phyloP scores from a whole-genome alignment of 2,329 filamentous ascomycete genomes.

The Phialophora expanda region DNA sequence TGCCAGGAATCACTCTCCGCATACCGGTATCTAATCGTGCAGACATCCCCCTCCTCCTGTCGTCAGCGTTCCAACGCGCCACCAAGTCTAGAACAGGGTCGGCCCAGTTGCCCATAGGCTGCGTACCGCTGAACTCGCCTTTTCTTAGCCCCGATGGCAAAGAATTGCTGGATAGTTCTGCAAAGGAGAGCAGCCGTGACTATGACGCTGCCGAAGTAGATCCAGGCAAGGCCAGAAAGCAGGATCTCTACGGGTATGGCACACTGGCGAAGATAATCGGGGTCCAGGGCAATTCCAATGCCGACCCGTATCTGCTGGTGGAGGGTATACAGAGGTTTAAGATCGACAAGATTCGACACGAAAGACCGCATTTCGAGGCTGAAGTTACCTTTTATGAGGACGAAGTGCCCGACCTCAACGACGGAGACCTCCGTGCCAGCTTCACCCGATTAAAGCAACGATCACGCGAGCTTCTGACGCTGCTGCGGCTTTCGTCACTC shows the following conservation, averaged over 20 bases:
- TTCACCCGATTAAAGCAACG: conserved; percentile 83
- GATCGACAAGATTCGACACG: conserved; percentile 74
- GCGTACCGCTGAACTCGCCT: conserved; percentile 81
- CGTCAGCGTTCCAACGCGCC: conserved; percentile 79
- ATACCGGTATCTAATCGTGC: conserved; percentile 82
- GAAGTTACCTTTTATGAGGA: conserved; percentile 75
- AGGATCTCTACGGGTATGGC: conserved; percentile 81
- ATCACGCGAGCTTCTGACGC: conserved; percentile 82
- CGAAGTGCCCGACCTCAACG: conserved; percentile 53
- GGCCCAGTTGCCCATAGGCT: conserved; percentile 77
- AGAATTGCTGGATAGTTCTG: conserved; percentile 71
- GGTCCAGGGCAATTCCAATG: conserved; percentile 74
- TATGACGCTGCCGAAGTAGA: conserved; percentile 55
- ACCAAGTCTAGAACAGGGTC: conserved; percentile 67
- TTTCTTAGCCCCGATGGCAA: conserved; percentile 76
- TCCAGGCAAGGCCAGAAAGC: conserved; percentile 65
- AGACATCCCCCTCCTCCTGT: conserved; percentile 86
- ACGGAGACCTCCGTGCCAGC: conserved; percentile 69
- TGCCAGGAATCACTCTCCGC: conserved; percentile 83
- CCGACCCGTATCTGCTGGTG: conserved; percentile 82
- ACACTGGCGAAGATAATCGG: conserved; percentile 79
- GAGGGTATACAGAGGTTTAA: conserved; percentile 81
- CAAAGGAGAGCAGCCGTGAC: conserved; percentile 49
- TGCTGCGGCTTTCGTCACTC: conserved; percentile 84
- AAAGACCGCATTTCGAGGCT: conserved; percentile 85